phyloP scores from a whole-genome alignment of 2,329 filamentous ascomycete genomes.

The Aspergillus sp. region DNA sequence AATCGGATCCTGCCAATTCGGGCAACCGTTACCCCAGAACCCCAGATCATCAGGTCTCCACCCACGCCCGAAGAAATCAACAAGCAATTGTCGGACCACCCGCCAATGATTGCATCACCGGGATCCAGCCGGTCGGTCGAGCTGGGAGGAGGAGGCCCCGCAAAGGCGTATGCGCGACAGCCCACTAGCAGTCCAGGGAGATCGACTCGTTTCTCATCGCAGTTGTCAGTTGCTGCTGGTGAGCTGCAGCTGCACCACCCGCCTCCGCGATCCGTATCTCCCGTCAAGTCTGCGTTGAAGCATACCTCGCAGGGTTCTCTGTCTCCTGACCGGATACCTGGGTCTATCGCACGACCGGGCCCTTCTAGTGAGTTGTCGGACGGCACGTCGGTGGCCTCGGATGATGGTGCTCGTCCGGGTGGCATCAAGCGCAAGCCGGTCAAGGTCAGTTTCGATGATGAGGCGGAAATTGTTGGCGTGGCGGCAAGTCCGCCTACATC shows the following conservation, averaged over 20 bases:
- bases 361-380: constrained; percentile 50
- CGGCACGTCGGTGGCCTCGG: constrained; percentile 42
- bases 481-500: constrained; percentile 35
- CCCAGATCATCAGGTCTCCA: constrained; percentile 4
- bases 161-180: constrained; percentile 22
- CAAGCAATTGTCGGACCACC: constrained; percentile 8
- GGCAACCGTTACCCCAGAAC: not conserved
- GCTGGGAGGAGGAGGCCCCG: constrained; percentile 5
- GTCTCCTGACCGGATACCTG: constrained; percentile 25
- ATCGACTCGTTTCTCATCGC: constrained; percentile 50
- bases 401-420: constrained; percentile 32
- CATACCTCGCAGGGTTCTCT: constrained; percentile 40
- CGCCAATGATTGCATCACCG: constrained; percentile 11
- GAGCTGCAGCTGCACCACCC: constrained; percentile 47
- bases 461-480: constrained; percentile 42
- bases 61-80: constrained; percentile 6
- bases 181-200: constrained; percentile 46
- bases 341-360: constrained; percentile 14
- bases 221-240: constrained; percentile 39
- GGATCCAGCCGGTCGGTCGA: constrained; percentile 12
- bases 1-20: not conserved
- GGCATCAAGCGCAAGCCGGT: constrained; percentile 45
- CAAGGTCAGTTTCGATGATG: constrained; percentile 62
- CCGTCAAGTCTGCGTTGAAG: constrained; percentile 56
- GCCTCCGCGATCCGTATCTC: constrained; percentile 51